Base-by-base conservation (phyloP, 2,329 filamentous ascomycete genomes). In the Eutypella sp. region DNA sequence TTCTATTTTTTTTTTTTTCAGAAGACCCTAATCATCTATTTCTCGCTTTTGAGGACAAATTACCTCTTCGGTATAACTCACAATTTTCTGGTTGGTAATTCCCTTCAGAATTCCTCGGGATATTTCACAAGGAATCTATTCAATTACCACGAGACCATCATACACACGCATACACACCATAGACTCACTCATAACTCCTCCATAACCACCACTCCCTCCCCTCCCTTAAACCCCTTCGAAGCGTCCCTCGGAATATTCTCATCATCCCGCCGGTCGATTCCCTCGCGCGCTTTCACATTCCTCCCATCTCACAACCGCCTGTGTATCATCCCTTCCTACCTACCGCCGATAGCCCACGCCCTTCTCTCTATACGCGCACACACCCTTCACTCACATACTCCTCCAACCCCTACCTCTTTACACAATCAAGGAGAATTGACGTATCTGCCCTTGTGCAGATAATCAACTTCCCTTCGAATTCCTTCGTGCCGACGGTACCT, bases 231-330 rank as follows among this genome's bases (percentile, higher is more conserved):
- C n/a, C 34, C 34, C 34, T 37, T 37, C 34, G 34, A 19, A 34
- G 11, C 31, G 31, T n/a, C 31, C 31, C 31, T 34, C 15, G 8
- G 15, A 13, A 34, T 34, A 15, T 15, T 34, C 31, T 16, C 34
- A 5, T 37, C 34, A 37, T 22, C 18, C 34, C 18, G 18, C 20
- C 34, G 43, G 38, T 48, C 40, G 47, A 52, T 50, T 45, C 37
- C 42, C 23, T 31, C n/a, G n/a, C n/a, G n/a, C n/a, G n/a, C n/a
- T n/a, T n/a, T n/a, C n/a, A n/a, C n/a, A n/a, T n/a, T n/a, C n/a
- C 16, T 40, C 40, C 48, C 58, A 63, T 63, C 61, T 59, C 58
- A 62, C 57, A 50, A 53, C 51, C 55, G 57, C 53, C 27, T n/a
- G n/a, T n/a, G n/a, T n/a, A n/a, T 44, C 41, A 34, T 46, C 40